Evolutionary conservation across 139 green algal genomes (phyloP).

Genomic region (Eudorina sp.): DNA sequence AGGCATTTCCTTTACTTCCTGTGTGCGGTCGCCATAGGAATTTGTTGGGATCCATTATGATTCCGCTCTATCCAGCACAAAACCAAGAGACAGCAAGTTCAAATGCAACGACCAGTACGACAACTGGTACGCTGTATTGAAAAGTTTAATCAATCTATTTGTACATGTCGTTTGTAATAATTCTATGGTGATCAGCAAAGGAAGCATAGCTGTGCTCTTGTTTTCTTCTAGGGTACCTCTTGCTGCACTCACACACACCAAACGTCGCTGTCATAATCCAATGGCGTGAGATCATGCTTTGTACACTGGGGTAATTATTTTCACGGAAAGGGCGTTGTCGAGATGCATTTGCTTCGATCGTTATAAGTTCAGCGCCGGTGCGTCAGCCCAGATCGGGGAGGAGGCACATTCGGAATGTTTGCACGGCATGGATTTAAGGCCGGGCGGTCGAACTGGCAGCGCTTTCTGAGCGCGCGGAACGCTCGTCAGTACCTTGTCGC

Average conservation of each 20-base stretch:
- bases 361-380: neutral
- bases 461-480: neutral
- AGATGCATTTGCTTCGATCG: neutral
- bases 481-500: neutral
- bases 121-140: neutral
- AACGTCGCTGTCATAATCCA: neutral
- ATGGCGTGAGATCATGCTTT: neutral
- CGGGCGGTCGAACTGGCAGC: conserved; percentile 1
- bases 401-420: neutral
- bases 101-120: neutral
- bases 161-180: neutral
- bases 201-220: neutral
- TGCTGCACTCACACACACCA: neutral
- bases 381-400: neutral
- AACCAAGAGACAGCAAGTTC: neutral
- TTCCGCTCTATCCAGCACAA: neutral
- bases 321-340: too few relatives aligned
- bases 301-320: neutral
- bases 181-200: neutral
- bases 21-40: conserved; percentile 3
- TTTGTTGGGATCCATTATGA: too few relatives aligned
- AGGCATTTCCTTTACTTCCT: neutral
- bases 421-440: neutral
- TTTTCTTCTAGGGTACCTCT: neutral
- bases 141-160: neutral